A percentile compares a stretch with the other conserved stretches of the same genome.
These are phyloP conservation scores for Blastocystis sp. DNA, from an alignment of 352 stramenopile species.

Conservation along the genomic window DNA sequence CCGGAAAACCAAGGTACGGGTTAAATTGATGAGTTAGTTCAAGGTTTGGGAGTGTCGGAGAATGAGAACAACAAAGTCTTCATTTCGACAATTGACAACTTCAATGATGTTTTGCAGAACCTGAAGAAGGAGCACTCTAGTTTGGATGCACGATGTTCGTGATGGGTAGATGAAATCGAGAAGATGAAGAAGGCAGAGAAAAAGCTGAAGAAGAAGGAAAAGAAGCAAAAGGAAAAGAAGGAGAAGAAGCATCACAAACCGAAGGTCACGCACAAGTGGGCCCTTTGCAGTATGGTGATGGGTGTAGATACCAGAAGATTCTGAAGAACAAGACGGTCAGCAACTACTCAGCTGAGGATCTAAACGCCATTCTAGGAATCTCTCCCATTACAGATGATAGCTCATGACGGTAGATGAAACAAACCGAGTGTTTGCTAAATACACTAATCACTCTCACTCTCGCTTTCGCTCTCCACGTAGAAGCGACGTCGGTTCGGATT, in stretches of 20 bases:
- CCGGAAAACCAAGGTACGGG: background rate
- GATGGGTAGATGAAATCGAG: background rate
- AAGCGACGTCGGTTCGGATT: slow-evolving; percentile 53
- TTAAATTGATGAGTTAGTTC: background rate
- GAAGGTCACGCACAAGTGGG: slow-evolving; percentile 6
- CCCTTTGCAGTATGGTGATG: background rate
- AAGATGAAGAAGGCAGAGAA: slow-evolving; percentile 39
- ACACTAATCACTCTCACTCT: background rate
- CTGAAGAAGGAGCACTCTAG: slow-evolving; percentile 44
- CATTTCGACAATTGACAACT: slow-evolving; percentile 52
- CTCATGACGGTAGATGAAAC: background rate
- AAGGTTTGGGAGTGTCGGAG: slow-evolving; percentile 30
- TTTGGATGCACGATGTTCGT: background rate
- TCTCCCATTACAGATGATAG: slow-evolving; percentile 16
- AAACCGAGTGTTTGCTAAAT: slow-evolving; percentile 6
- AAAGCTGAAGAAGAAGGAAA: slow-evolving; percentile 50
- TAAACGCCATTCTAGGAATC: slow-evolving; percentile 48
- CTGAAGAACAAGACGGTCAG: slow-evolving; percentile 44
- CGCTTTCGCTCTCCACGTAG: slow-evolving; percentile 43
- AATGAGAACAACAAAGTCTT: slow-evolving; percentile 22
- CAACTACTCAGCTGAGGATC: slow-evolving; percentile 40
- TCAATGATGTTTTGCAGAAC: slow-evolving; percentile 9
- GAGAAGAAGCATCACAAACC: background rate
- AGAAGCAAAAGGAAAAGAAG: slow-evolving; percentile 17
- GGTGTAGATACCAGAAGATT: slow-evolving; percentile 37